Base-by-base conservation (phyloP, 2,329 filamentous ascomycete species). In the Colletotrichum siamense region DNA sequence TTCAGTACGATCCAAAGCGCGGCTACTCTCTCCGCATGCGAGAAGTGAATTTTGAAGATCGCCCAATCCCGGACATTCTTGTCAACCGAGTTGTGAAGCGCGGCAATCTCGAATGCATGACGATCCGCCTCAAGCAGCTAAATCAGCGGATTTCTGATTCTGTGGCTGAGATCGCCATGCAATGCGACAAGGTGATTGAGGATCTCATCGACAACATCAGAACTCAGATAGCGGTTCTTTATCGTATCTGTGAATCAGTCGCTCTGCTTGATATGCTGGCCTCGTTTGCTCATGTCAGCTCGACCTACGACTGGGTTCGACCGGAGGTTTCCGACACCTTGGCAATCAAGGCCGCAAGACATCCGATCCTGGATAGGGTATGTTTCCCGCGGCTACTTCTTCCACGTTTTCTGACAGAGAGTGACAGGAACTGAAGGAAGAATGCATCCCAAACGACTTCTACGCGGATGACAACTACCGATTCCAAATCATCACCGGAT, bases 401-500 rank as follows among this genome's bases (percentile, higher is more conserved):
- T 13, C 30, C 18, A 52, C n/a, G 44, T 6, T 16, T 6, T 2
- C 69, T 49, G 8, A 12, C 16, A 4, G 62, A 7, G 1, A 5
- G 3, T 26, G 16, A 26, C 7, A 61, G 64, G 68, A 1, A 18
- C 18, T 34, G 8, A 44, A 28, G 16, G 90, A 90, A 62, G 92
- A 91, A 26, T 98, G 95, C 81, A 88, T 99, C 5, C 95, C 97
- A 0, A 99, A 99, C 78, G 96, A 99, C 81, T 95, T 96, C 32
- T 99, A 96, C 80, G 94, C 95, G 4, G 94, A 93, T 0, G 90
- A 94, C 39, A 93, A 96, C 76, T 92, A 93, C 44, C 92, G 96
- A 2, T 98, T 98, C 81, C 96, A 99, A 79, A 94, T 99, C 77
- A 93, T 99, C 78, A 99, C 96, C 0, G 96, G 97, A 5, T 98